phyloP scores from a whole-genome alignment of 192 early-diverging fungal genomes.

The Coemansia sp. region DNA sequence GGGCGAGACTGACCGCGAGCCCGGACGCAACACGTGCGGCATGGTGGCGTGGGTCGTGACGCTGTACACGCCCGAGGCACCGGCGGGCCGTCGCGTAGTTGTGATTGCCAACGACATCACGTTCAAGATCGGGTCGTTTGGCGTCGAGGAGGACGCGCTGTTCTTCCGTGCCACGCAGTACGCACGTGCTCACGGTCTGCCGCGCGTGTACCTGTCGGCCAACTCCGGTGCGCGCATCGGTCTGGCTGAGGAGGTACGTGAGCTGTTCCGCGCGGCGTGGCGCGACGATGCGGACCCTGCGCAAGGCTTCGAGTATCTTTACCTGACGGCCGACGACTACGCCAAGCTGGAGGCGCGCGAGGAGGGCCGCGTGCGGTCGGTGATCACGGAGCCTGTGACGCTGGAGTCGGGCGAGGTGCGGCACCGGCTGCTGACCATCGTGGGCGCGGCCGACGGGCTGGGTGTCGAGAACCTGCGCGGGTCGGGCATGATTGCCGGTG shows the following conservation, averaged over 20 bases:
- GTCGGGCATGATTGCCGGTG: slow-evolving; percentile 96
- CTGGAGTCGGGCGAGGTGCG: slow-evolving; percentile 67
- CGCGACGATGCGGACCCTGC: slow-evolving; percentile 72
- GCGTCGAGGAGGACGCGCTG: slow-evolving; percentile 86
- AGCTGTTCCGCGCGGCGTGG: slow-evolving; percentile 86
- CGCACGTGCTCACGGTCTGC: slow-evolving; percentile 81
- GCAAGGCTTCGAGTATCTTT: slow-evolving; percentile 93
- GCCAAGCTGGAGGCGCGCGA: slow-evolving; percentile 57
- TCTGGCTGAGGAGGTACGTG: slow-evolving; percentile 88
- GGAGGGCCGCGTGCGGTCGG: slow-evolving; percentile 62
- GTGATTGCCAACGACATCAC: slow-evolving; percentile 99
- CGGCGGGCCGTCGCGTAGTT: slow-evolving; percentile 80
- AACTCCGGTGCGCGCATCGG: slow-evolving; percentile 99
- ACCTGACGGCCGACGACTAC: slow-evolving; percentile 74
- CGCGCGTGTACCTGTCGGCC: slow-evolving; percentile 93
- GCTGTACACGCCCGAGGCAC: slow-evolving; percentile 90
- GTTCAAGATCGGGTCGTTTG: slow-evolving; percentile 95
- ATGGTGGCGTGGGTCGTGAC: slow-evolving; percentile 96
- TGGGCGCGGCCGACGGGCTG: slow-evolving; percentile 83
- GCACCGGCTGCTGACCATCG: slow-evolving; percentile 82
- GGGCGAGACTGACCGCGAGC: slow-evolving; percentile 70
- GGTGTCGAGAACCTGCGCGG: slow-evolving; percentile 98
- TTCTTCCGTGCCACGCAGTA: slow-evolving; percentile 92
- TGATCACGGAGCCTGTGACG: slow-evolving; percentile 67
- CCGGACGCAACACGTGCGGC: slow-evolving; percentile 88